Evolutionary conservation across 1,284 basidiomycete genomes (phyloP).

Genomic region (Sporisorium scitamineum): DNA sequence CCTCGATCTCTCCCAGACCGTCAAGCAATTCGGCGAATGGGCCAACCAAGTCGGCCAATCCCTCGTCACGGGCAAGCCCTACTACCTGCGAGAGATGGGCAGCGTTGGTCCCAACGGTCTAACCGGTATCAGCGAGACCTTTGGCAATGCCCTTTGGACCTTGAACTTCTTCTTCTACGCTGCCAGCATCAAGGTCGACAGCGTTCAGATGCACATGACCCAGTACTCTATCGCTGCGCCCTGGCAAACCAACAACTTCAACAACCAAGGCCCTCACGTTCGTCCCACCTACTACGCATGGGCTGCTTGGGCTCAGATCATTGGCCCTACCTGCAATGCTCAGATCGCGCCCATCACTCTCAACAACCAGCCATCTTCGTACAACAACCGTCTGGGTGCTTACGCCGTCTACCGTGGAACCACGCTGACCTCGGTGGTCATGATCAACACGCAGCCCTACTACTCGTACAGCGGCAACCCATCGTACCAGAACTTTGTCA

Average conservation of each 20-base stretch:
- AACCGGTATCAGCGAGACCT: slow-evolving; percentile 54
- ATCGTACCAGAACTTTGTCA: slow-evolving; percentile 31
- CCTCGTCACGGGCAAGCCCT: slow-evolving; percentile 54
- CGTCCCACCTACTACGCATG: slow-evolving; percentile 59
- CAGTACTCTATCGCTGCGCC: slow-evolving; percentile 49
- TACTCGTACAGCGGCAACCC: slow-evolving; percentile 25
- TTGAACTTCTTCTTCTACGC: slow-evolving; percentile 62
- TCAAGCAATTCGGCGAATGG: slow-evolving; percentile 54
- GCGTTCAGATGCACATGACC: slow-evolving; percentile 62
- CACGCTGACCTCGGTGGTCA: slow-evolving; percentile 39
- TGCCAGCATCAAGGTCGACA: slow-evolving; percentile 50
- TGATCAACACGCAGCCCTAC: slow-evolving; percentile 54
- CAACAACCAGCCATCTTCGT: slow-evolving; percentile 30
- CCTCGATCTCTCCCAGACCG: slow-evolving; percentile 49
- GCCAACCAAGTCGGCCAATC: slow-evolving; percentile 45
- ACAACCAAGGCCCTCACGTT: slow-evolving; percentile 40
- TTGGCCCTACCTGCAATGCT: slow-evolving; percentile 53
- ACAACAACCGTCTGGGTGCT: slow-evolving; percentile 45
- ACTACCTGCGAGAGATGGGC: slow-evolving; percentile 62
- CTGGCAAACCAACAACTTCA: slow-evolving; percentile 49
- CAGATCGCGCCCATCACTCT: slow-evolving; percentile 35
- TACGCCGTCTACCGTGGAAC: slow-evolving; percentile 48
- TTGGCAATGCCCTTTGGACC: slow-evolving; percentile 60
- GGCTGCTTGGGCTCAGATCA: slow-evolving; percentile 57
- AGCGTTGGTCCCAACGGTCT: slow-evolving; percentile 58